Conservation (phyloP, 108 stramenopile species). For the Nitzschia inconspicua region DNA sequence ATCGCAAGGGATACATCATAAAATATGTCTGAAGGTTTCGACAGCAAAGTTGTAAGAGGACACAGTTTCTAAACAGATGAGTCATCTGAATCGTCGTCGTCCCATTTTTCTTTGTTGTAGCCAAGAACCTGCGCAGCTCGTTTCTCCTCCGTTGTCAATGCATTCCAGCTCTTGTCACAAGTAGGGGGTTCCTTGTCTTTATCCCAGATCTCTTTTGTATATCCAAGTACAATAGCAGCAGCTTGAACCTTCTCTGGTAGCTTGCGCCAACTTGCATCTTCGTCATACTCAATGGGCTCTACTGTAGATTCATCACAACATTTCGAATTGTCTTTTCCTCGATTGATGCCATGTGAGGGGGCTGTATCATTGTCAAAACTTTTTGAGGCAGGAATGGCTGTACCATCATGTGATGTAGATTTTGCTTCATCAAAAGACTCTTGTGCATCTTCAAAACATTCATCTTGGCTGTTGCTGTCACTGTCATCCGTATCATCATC, state of each 20-base stretch:
- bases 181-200: neutral
- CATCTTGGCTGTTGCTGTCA: neutral
- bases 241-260: slow-evolving; percentile 9
- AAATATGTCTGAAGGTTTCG: no score
- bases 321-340: neutral
- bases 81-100: slow-evolving; percentile 13
- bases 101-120: slow-evolving; percentile 44
- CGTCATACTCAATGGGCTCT: slow-evolving; percentile 12
- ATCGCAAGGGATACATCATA: no score
- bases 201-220: slow-evolving; percentile 37
- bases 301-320: neutral
- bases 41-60: no score
- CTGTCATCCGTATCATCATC: slow-evolving; percentile 11
- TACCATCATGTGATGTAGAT: neutral
- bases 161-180: slow-evolving; percentile 29
- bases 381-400: neutral
- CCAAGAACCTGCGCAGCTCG: slow-evolving; percentile 37
- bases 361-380: no score
- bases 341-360: neutral
- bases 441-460: neutral
- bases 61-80: no score
- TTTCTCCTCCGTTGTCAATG: slow-evolving; percentile 29
- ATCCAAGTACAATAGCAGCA: slow-evolving; percentile 35
- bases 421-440: no score
- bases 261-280: slow-evolving; percentile 4